Base-by-base conservation (phyloP, 2,329 filamentous ascomycete species). In the Stagonosporopsis rhizophila region DNA sequence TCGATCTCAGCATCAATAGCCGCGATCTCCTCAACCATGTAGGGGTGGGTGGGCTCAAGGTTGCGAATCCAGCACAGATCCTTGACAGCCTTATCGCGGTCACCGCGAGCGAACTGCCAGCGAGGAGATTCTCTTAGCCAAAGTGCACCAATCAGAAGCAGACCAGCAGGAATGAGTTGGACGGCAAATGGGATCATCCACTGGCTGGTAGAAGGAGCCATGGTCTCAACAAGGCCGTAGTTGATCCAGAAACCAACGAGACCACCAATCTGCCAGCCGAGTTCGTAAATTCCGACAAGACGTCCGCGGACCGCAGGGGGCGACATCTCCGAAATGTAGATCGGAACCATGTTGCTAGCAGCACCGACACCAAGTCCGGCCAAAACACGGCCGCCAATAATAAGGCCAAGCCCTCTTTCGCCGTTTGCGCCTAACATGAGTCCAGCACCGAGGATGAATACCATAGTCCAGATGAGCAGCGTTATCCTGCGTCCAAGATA, bases 1-100 rank as follows among this genome's bases (percentile, higher is more conserved):
- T 91, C 87, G 17, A 92, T 78, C 12, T 90, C 88, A 15, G 83
- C 81, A 47, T 92, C 89, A 58, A 93, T 88, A 60, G 83, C 87
- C 52, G 82, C 81, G 22, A 93, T 80, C 74, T 93, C 90, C 71
- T 93, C 89, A 1, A 88, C 77, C 56, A 93, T 88, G 72, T 92
- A 92, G 14, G 85, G 75, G 60, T 90, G 81, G 6, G 82, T 79
- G 0, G 76, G 70, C 8, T 78, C 71, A 2, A 89, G 81, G 45
- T 86, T 83, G 37, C 87, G 82, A 61, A 90, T 85, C 86, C 86
- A 89, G 79, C 82, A 85, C 6, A 81, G 68, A 42, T 80, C 80
- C 44, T 69, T 70, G 4, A 81, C 51, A 3, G 78, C 79, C 53
- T 76, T 58, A 15, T 77, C 74, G 25, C 79, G 74, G 30, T 70